Base-by-base conservation (phyloP, 495 filamentous ascomycete species). In the Hypomontagnella submonticulosa region DNA sequence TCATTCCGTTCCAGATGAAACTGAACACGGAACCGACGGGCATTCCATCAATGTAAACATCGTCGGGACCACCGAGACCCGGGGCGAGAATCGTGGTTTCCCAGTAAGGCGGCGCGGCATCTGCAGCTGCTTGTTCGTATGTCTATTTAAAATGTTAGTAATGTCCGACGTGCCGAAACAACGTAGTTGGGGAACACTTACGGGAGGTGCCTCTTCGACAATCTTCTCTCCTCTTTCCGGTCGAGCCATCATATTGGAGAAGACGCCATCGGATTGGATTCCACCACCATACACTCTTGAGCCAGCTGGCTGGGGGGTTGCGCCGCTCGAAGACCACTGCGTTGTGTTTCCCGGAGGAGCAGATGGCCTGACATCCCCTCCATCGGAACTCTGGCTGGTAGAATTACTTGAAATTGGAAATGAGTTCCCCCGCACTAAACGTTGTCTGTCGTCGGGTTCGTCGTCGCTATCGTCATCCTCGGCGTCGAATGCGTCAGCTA, bases 1-100 rank as follows among this genome's bases (percentile, higher is more conserved):
- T 97, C 89, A 98, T 94, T 74, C 87, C 93, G 76, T 99, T 99
- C 96, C 96, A 99, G 60, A 97, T 80, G 71, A 99, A 99, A 54
- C 88, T 90, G 81, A 98, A 98, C 67, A 98, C 79, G 33, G 93
- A 96, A 71, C 95, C 95, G 62, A 99, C 96, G 2, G 96, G 93
- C 66, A 99, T 84, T 66, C 95, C 96, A 73, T 99, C 94, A 40
- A 98, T 89, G 74, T 92, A 99, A 47, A 99, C 95, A 76, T 98
- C 95, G 71, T 98, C 93, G 30, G 84, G 83, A 1, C 89, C 89
- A 43, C 88, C 85, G 50, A 89, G 81, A 30, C 94, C 94, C 5
- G 95, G 96, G 2, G 94, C 92, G 56, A 98, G 84, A 69, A 99
- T 97, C 1, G 95, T 97, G 13, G 94, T 98, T 78, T 99, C 95